Evolutionary conservation across 345 rosid species (phyloP).

Genomic region (Ceriops tagal): DNA sequence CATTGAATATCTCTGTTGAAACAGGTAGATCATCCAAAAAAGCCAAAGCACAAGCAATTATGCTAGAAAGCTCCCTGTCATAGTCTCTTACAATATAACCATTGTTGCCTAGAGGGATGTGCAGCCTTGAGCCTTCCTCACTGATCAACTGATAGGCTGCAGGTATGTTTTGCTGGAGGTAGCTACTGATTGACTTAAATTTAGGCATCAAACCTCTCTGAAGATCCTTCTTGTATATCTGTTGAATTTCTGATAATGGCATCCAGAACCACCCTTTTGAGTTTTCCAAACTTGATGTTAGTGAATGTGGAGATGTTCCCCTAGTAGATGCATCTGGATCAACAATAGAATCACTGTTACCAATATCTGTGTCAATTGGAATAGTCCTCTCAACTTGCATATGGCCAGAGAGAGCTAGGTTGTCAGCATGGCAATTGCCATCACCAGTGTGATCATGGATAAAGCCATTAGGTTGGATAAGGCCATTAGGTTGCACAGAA

Average conservation of each 20-base stretch:
- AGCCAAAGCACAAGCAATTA: constrained; percentile 85
- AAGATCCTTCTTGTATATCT: constrained; percentile 50
- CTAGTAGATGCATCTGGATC: constrained; percentile 26
- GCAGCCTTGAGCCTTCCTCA: constrained; percentile 80
- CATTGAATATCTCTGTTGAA: constrained; percentile 22
- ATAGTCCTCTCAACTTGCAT: constrained; percentile 34
- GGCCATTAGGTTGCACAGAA: constrained; percentile 8
- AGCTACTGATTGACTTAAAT: constrained; percentile 42
- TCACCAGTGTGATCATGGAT: constrained; percentile 18
- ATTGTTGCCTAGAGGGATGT: constrained; percentile 54
- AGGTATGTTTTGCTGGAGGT: constrained; percentile 39
- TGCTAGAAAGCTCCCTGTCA: constrained; percentile 89
- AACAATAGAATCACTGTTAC: constrained; percentile 17
- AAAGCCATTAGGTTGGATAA: constrained; percentile 8
- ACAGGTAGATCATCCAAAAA: constrained; percentile 41
- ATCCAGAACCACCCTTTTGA: constrained; percentile 77
- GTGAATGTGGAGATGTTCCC: constrained; percentile 33
- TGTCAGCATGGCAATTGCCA: constrained; percentile 17
- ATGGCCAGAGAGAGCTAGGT: constrained; percentile 17
- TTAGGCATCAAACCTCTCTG: constrained; percentile 54
- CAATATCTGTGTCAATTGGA: constrained; percentile 29
- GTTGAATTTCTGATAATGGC: constrained; percentile 65
- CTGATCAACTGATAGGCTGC: constrained; percentile 47
- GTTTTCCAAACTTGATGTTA: constrained; percentile 39
- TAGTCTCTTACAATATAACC: constrained; percentile 66